Evolutionary conservation across 2,329 filamentous ascomycete genomes (phyloP), one percentile per base, ranked within the genome.

Genomic region (Graphilbum fragrans): DNA sequence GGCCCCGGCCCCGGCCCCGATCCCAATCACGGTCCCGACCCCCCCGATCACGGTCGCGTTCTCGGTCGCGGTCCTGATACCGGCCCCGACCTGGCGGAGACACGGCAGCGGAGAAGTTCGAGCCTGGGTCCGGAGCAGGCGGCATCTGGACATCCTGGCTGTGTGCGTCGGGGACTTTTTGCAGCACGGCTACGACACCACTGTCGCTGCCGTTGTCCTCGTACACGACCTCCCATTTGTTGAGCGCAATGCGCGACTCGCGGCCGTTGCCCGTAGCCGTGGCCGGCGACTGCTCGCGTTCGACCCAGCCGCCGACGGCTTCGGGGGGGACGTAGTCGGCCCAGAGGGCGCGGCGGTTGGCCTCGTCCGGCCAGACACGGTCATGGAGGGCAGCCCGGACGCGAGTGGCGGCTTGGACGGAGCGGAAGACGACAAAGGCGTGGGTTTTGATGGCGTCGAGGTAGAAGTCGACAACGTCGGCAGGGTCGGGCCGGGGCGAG

Each of bases 371-470:
- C 86, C 88, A 96, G 29, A 87, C 73, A 19, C 72, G 73, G 44
- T 78, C 75, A 59, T 98, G 90, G 2, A 96, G 66, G 3, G 74
- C 72, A 10, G 76, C 72, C 38, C 90, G 82, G 9, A 85, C 87
- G 19, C 86, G 74, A 0, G 80, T 77, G 4, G 92, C 92, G 4
- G 82, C 80, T 3, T 78, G 66, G 10, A 77, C 65, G 36, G 69
- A 80, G 35, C 67, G 65, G 56, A 96, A 90, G 20, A 75, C 65
- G 31, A 81, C 82, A 54, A 95, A 84, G 9, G 86, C 86, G 58
- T 98, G 92, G 0, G 88, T 93, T 48, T 84, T 81, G 53, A 96
- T 84, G 25, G 72, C 69, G 57, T 96, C 90, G 32, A 96, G 70
- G 55, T 85, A 86, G 54, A 93, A 86, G 21, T 74, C 65, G 18